Percentiles rank a stretch among this genome's conserved stretches.
Evolutionary conservation across 257 asterid genomes (phyloP).

Genomic region (Solanum appendiculatum): DNA sequence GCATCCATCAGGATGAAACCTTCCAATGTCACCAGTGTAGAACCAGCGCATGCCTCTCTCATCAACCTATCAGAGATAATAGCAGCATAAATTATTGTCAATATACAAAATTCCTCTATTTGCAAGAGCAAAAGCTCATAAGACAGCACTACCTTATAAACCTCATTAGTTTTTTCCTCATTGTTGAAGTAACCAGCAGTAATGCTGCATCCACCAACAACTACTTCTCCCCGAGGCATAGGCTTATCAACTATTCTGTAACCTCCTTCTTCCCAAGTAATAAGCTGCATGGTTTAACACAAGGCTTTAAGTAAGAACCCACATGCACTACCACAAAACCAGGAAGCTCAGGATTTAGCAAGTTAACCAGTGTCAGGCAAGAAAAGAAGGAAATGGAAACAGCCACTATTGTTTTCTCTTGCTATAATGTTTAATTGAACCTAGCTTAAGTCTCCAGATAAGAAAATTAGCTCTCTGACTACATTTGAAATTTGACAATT

Average conservation of each 20-base stretch:
- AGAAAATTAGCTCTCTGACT: background rate
- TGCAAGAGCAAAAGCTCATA: background rate
- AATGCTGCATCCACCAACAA: conserved; percentile 78
- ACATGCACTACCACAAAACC: background rate
- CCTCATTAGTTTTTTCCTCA: conserved; percentile 73
- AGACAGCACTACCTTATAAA: conserved; percentile 41
- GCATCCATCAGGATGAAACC: conserved; percentile 87
- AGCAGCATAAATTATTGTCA: background rate
- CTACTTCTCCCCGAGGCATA: conserved; percentile 89
- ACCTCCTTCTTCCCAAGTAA: conserved; percentile 95
- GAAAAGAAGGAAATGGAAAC: background rate
- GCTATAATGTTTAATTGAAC: background rate
- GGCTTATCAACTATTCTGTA: conserved; percentile 68
- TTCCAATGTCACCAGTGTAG: conserved; percentile 84
- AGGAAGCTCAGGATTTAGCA: background rate
- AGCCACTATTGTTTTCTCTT: background rate
- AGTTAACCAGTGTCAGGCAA: background rate
- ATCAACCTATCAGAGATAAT: conserved; percentile 45
- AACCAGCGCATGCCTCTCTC: conserved; percentile 91
- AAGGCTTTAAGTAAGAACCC: background rate
- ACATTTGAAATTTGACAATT: background rate
- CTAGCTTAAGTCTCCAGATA: background rate
- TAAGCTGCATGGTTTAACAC: conserved; percentile 45
- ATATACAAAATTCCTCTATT: background rate
- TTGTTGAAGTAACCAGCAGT: conserved; percentile 85